Percentiles rank a stretch among this genome's conserved stretches.
Evolutionary conservation across 2,329 filamentous ascomycete species (phyloP).

Genomic region (Magnaporthales sp.): DNA sequence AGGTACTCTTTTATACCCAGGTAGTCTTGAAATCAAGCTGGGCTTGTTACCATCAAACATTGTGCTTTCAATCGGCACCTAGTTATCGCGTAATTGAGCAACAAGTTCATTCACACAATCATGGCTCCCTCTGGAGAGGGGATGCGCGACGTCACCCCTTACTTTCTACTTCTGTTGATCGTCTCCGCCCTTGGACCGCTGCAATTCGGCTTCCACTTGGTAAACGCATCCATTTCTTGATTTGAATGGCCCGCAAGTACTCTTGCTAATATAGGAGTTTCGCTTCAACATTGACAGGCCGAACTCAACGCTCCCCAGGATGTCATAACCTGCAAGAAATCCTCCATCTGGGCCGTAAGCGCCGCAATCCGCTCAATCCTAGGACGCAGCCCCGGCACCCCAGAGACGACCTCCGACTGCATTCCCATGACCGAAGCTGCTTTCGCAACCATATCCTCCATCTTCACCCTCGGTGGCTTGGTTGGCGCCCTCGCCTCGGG

Average conservation of each 20-base stretch:
- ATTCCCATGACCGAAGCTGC: slow-evolving; percentile 78
- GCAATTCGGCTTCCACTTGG: slow-evolving; percentile 91
- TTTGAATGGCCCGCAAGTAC: slow-evolving; percentile 9
- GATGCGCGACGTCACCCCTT: slow-evolving; percentile 54
- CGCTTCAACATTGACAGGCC: slow-evolving; percentile 44
- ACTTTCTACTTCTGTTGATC: slow-evolving; percentile 67
- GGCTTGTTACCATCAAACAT: background rate
- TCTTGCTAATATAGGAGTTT: background rate
- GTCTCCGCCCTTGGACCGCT: slow-evolving; percentile 78
- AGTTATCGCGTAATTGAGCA: background rate
- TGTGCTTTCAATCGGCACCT: background rate
- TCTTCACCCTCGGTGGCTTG: slow-evolving; percentile 86
- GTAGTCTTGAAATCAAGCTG: background rate
- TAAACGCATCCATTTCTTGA: slow-evolving; percentile 29
- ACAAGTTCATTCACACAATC: background rate
- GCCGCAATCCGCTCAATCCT: slow-evolving; percentile 26
- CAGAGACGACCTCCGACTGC: slow-evolving; percentile 48
- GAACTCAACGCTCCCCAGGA: slow-evolving; percentile 94
- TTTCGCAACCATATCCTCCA: slow-evolving; percentile 80
- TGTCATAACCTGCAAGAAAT: slow-evolving; percentile 76
- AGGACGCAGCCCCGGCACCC: background rate
- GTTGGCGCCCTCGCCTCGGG: slow-evolving; percentile 74
- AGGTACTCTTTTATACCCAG: background rate
- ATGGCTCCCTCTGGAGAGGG: background rate
- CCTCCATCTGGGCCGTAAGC: slow-evolving; percentile 24